phyloP scores from a whole-genome alignment of 2,329 filamentous ascomycete species.

The Neofusicoccum parvum region DNA sequence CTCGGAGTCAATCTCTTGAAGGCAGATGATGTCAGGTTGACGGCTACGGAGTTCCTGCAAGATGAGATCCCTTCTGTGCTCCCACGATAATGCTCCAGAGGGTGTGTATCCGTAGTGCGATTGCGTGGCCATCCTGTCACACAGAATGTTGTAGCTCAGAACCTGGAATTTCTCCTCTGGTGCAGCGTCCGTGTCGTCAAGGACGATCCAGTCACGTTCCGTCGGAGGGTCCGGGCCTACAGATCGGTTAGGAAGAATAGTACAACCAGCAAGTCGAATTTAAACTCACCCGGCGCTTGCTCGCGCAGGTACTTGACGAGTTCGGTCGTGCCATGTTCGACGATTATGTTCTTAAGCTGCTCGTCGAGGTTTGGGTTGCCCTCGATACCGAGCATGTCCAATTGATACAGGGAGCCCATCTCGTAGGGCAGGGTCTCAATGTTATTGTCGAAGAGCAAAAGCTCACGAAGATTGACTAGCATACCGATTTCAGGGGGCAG shows the following conservation, averaged over 20 bases:
- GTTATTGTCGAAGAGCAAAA: constrained; percentile 88
- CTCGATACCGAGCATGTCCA: constrained; percentile 89
- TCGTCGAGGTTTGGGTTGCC: constrained; percentile 83
- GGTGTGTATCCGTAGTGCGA: constrained; percentile 90
- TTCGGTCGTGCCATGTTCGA: constrained; percentile 84
- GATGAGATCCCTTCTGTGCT: constrained; percentile 80
- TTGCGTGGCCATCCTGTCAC: constrained; percentile 86
- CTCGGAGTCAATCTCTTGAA: constrained; percentile 92
- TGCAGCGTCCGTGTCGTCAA: constrained; percentile 59
- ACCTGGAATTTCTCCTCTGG: constrained; percentile 72
- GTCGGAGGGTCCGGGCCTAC: constrained; percentile 76
- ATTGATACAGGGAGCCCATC: constrained; percentile 81
- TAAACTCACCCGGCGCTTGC: constrained; percentile 73
- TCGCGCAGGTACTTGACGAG: constrained; percentile 83
- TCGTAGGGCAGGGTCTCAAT: constrained; percentile 81
- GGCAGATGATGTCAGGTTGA: constrained; percentile 84
- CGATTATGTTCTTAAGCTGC: constrained; percentile 76
- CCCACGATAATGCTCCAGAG: constrained; percentile 79
- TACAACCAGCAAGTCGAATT: constrained; percentile 21
- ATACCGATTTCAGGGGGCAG: constrained; percentile 92
- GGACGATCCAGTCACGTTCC: constrained; percentile 75
- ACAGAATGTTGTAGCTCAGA: constrained; percentile 93
- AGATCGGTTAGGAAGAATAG: background rate
- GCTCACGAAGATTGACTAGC: constrained; percentile 86
- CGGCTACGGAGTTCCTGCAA: constrained; percentile 77